phyloP scores from a whole-genome alignment of 164 flowering plant genomes.

The Vitis riparia region DNA sequence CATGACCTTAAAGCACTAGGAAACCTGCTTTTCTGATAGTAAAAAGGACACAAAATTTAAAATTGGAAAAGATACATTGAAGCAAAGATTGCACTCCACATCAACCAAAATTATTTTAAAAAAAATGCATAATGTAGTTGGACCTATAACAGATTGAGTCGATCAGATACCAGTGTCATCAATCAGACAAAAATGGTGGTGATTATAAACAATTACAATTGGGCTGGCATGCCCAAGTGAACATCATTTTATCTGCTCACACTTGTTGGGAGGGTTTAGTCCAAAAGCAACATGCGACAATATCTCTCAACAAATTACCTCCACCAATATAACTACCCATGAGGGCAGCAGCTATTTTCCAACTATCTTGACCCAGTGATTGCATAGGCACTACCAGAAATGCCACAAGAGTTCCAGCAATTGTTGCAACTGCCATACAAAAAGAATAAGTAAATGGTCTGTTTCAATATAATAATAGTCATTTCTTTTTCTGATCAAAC shows the following conservation, averaged over 20 bases:
- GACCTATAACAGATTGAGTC: no score
- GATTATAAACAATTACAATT: background rate
- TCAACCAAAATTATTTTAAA: no score
- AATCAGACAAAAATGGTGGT: background rate
- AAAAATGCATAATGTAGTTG: no score
- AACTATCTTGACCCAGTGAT: constrained; percentile 82
- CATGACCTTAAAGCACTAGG: background rate
- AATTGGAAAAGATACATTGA: no score
- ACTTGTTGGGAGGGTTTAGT: no score
- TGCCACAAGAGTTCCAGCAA: constrained; percentile 62
- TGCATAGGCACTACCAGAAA: constrained; percentile 80
- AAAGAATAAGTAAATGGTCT: background rate
- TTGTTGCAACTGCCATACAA: constrained; percentile 47
- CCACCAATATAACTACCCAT: constrained; percentile 95
- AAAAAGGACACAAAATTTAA: no score
- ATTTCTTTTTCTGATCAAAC: no score
- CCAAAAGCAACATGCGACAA: background rate
- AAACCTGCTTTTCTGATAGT: no score
- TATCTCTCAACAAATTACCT: constrained; percentile 42
- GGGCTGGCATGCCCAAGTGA: background rate
- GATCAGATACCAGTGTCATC: no score
- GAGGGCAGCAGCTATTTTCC: constrained; percentile 92
- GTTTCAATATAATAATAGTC: no score
- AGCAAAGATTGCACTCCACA: no score
- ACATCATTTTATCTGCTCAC: background rate